phyloP scores from a whole-genome alignment of 2,329 filamentous ascomycete species.

The Fusarium temperatum region DNA sequence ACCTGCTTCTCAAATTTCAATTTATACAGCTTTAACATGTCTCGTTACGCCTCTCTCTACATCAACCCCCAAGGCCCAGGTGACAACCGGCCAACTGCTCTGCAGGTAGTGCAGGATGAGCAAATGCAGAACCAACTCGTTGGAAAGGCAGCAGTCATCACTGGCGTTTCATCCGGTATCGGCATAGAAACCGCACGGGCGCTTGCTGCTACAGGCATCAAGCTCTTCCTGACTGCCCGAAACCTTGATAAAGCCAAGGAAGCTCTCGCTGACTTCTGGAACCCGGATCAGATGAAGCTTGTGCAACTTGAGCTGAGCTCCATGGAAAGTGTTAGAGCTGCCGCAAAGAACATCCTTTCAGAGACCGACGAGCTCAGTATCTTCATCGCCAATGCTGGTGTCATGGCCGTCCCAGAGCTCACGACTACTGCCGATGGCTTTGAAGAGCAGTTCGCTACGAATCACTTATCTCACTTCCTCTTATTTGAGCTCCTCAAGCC shows the following conservation, averaged over 20 bases:
- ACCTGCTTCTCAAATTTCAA: rapidly evolving
- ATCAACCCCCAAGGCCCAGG: neutral
- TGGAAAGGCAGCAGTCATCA: neutral
- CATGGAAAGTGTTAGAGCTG: constrained; percentile 11
- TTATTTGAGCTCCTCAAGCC: constrained; percentile 11
- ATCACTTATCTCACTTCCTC: constrained; percentile 32
- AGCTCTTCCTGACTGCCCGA: constrained; percentile 34
- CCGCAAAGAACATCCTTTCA: neutral
- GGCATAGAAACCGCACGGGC: constrained; percentile 56
- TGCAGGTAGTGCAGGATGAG: neutral
- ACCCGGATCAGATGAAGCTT: constrained; percentile 22
- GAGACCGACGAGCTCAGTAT: neutral
- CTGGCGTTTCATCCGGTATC: constrained; percentile 51
- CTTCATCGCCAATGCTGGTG: constrained; percentile 38
- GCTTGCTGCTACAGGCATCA: constrained; percentile 50
- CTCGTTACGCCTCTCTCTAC: constrained; percentile 2
- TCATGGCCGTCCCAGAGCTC: constrained; percentile 15
- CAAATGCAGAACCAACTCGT: neutral
- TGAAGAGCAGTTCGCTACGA: constrained; percentile 29
- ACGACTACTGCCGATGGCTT: constrained; percentile 19
- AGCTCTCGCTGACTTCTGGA: constrained; percentile 15
- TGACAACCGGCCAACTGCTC: neutral
- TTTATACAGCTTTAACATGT: neutral
- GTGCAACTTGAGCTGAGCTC: constrained; percentile 37
- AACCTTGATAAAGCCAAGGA: constrained; percentile 28